These are phyloP conservation scores for Chlorella sp. DNA, from an alignment of 139 green algal species.

Conservation along the genomic window DNA sequence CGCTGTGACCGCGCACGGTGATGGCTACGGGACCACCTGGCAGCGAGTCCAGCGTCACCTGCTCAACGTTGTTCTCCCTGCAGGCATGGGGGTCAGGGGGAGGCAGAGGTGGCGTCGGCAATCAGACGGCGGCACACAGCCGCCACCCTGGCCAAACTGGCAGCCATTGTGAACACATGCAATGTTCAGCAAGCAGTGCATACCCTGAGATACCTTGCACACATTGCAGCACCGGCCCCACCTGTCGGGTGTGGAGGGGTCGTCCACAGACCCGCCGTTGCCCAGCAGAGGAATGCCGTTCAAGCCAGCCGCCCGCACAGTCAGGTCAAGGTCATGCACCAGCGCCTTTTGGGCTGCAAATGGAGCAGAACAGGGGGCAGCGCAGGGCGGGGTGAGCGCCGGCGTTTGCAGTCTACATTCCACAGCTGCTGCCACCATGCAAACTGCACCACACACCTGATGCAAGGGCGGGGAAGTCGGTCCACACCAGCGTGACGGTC, in stretches of 20 bases:
- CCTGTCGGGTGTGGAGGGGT: conserved; percentile 55
- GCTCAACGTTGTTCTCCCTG: conserved; percentile 86
- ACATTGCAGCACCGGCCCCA: no score
- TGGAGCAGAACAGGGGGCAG: not conserved
- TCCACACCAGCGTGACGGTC: conserved; percentile 76
- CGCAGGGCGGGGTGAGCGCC: no score
- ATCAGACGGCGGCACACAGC: no score
- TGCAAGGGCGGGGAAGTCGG: conserved; percentile 38
- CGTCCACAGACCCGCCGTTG: conserved; percentile 61
- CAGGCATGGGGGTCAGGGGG: no score
- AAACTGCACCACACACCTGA: not conserved
- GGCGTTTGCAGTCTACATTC: no score
- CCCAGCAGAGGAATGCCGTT: conserved; percentile 64
- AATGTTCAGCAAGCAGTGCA: no score
- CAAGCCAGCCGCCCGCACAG: conserved; percentile 66
- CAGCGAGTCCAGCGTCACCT: conserved; percentile 59
- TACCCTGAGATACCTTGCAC: no score
- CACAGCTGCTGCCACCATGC: no score
- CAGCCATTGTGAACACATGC: no score
- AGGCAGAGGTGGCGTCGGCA: no score
- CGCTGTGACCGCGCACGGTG: conserved; percentile 40
- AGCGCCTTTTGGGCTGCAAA: conserved; percentile 51
- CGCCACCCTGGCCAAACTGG: no score
- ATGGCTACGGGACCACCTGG: conserved; percentile 73
- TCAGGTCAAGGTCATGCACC: conserved; percentile 93